Evolutionary conservation across 176 grass and related monocot genomes (phyloP).

Genomic region (Otatea glauca): DNA sequence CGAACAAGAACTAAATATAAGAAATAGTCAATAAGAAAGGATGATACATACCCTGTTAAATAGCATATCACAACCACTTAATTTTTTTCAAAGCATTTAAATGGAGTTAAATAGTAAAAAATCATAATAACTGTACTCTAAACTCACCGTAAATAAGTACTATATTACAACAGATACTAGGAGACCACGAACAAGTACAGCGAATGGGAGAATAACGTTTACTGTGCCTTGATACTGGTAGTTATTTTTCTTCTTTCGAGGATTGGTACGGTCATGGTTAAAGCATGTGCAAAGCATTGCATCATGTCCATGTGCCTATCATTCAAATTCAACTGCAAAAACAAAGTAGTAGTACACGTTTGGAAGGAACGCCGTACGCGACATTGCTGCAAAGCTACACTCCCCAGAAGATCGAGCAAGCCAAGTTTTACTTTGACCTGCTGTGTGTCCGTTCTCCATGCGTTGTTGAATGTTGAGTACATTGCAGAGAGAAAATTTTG

Average conservation of each 20-base stretch:
- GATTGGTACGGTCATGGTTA: background rate
- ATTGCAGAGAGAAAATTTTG: too few species aligned
- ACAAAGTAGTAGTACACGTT: background rate
- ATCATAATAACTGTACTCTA: too few species aligned
- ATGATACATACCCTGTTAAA: too few species aligned
- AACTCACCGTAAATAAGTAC: too few species aligned
- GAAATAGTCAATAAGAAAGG: too few species aligned
- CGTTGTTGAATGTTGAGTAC: background rate
- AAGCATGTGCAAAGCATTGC: background rate
- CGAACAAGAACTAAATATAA: too few species aligned
- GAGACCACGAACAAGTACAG: too few species aligned
- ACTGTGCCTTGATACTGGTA: background rate
- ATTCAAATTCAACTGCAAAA: background rate
- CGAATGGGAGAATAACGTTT: too few species aligned
- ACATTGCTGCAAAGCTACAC: background rate
- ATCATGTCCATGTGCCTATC: background rate
- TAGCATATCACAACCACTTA: too few species aligned
- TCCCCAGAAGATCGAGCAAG: background rate
- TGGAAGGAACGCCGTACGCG: background rate
- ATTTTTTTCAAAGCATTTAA: too few species aligned
- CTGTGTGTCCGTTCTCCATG: background rate
- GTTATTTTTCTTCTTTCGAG: background rate
- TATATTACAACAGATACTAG: too few species aligned
- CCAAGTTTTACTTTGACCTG: conserved; percentile 27
- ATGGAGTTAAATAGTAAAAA: too few species aligned